Evolutionary conservation across 805 yeast species (phyloP).

Genomic region (Wickerhamiella qilinensis): DNA sequence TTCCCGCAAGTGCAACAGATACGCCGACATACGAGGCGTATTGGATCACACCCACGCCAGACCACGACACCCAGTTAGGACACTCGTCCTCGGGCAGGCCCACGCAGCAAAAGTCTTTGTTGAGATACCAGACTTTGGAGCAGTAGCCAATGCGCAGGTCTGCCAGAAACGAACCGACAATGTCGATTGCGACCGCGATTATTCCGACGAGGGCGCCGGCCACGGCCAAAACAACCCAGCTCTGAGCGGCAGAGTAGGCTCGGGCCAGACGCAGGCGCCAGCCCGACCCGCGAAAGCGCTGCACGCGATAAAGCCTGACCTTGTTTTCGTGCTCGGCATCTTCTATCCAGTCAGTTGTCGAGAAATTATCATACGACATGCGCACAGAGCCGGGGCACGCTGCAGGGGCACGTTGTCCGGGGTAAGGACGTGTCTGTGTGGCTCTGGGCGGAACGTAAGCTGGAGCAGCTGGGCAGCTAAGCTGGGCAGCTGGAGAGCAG

Average conservation of each 20-base stretch:
- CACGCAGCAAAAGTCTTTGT: constrained; percentile 70
- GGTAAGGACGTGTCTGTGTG: too few relatives aligned
- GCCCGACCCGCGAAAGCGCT: constrained; percentile 6
- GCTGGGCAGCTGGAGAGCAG: too few relatives aligned
- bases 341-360: constrained; percentile 42
- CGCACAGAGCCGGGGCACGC: neutral
- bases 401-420: too few relatives aligned
- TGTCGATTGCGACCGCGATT: constrained; percentile 67
- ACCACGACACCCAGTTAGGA: constrained; percentile 56
- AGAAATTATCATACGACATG: constrained; percentile 18
- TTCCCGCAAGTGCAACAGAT: constrained; percentile 44
- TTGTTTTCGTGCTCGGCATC: constrained; percentile 27
- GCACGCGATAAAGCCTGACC: constrained; percentile 11
- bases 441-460: too few relatives aligned
- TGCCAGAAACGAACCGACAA: constrained; percentile 76
- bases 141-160: constrained; percentile 71
- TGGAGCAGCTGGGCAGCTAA: too few relatives aligned
- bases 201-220: constrained; percentile 69
- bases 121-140: constrained; percentile 47
- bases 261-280: constrained; percentile 7
- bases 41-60: constrained; percentile 25
- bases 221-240: constrained; percentile 58
- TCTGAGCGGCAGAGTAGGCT: constrained; percentile 25
- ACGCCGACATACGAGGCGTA: constrained; percentile 44
- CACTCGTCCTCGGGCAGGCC: constrained; percentile 35